phyloP scores from a whole-genome alignment of 2,329 filamentous ascomycete species.

The Pseudocercospora fijiensis region DNA sequence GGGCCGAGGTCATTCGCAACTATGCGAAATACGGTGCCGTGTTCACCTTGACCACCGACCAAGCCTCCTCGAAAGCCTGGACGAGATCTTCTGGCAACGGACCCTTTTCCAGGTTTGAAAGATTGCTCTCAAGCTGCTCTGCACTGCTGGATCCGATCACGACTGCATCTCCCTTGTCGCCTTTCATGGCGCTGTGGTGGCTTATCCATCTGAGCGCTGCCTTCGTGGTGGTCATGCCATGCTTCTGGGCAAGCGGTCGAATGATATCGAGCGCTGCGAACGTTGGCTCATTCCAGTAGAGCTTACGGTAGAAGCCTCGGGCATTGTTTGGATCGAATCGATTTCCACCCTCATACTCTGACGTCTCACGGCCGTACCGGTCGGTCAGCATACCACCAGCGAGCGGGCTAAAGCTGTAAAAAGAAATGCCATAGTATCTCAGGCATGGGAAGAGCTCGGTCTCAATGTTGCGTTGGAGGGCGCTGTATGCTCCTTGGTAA shows the following conservation, averaged over 20 bases:
- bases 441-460: conserved; percentile 46
- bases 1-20: neutral
- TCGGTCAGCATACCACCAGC: conserved; percentile 50
- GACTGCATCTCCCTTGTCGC: conserved; percentile 40
- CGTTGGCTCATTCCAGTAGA: conserved; percentile 46
- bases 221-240: conserved; percentile 46
- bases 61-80: conserved; percentile 41
- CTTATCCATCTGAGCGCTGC: conserved; percentile 49
- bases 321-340: conserved; percentile 44
- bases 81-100: conserved; percentile 44
- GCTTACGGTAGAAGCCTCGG: conserved; percentile 42
- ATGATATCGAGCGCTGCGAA: conserved; percentile 48
- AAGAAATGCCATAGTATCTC: conserved; percentile 45
- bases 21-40: conserved; percentile 2
- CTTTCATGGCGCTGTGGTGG: conserved; percentile 44
- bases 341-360: conserved; percentile 39
- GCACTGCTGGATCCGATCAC: conserved; percentile 43
- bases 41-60: conserved; percentile 25
- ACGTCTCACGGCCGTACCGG: conserved; percentile 41
- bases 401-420: conserved; percentile 46
- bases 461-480: conserved; percentile 43
- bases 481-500: conserved; percentile 50
- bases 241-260: conserved; percentile 40
- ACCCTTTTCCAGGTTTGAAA: conserved; percentile 43
- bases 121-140: conserved; percentile 43